A percentile compares a stretch with the other conserved stretches of the same genome.
phyloP scores from a whole-genome alignment of 768 basidiomycete species.

The Arthromyces matolae region DNA sequence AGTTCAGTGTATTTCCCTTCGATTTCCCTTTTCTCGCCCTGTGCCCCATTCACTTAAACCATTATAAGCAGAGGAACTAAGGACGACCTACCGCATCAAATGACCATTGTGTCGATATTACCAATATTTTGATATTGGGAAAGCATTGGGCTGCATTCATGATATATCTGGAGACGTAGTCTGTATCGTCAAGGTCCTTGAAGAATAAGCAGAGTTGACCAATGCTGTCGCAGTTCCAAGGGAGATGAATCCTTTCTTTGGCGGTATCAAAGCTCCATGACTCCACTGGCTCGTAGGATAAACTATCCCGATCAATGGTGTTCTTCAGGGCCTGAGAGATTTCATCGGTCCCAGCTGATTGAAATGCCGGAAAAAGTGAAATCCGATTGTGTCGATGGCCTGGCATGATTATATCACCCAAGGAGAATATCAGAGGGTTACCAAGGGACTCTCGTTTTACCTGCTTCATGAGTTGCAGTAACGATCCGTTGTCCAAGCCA shows the following conservation, averaged over 20 bases:
- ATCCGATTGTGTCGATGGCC: background rate
- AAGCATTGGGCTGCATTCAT: background rate
- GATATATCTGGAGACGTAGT: background rate
- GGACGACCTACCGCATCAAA: background rate
- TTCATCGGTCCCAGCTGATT: background rate
- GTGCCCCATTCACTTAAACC: no score
- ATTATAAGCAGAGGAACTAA: background rate
- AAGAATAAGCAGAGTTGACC: background rate
- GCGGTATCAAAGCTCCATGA: no score
- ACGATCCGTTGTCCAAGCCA: background rate
- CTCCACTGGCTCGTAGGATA: background rate
- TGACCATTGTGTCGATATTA: background rate
- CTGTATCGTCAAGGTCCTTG: background rate
- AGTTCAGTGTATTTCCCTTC: background rate
- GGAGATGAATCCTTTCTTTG: background rate
- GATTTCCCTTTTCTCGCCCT: background rate
- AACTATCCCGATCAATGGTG: background rate
- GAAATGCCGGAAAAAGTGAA: background rate
- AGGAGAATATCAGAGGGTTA: background rate
- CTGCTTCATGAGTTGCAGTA: background rate
- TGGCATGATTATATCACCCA: background rate
- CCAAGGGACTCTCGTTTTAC: background rate
- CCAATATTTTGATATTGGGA: background rate
- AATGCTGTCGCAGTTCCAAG: background rate
- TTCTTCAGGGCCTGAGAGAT: background rate